phyloP scores from a whole-genome alignment of 2,329 filamentous ascomycete species.

The Neophaeococcomyces aloes region DNA sequence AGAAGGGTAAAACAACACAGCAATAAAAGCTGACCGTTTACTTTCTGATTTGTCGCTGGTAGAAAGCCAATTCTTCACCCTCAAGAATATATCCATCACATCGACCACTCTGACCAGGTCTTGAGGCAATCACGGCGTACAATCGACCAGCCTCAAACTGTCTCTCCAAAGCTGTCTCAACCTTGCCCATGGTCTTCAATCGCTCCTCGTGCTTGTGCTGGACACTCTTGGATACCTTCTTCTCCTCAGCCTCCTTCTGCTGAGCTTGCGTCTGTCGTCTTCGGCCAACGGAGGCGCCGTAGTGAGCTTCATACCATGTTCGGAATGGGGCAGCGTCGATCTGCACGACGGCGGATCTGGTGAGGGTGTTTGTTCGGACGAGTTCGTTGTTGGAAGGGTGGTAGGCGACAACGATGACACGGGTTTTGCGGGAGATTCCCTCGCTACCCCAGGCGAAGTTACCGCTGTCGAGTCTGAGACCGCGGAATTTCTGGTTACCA shows the following conservation, averaged over 20 bases:
- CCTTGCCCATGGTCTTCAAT: conserved; percentile 76
- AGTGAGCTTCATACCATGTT: conserved; percentile 99
- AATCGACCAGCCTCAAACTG: conserved; percentile 99
- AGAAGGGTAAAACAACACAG: conserved; percentile 1
- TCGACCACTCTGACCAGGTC: conserved; percentile 94
- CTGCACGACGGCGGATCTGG: conserved; percentile 97
- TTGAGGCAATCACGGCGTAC: conserved; percentile 82
- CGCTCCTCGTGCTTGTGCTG: conserved; percentile 94
- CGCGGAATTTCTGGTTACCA: conserved; percentile 99
- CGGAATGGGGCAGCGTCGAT: conserved; percentile 97
- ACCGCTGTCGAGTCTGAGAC: conserved; percentile 92
- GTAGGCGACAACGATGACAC: conserved; percentile 96
- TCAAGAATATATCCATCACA: conserved; percentile 96
- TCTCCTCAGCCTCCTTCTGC: conserved; percentile 44
- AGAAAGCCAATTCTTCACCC: conserved; percentile 99
- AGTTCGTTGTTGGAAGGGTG: conserved; percentile 99
- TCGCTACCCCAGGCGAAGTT: conserved; percentile 99
- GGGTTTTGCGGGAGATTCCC: conserved; percentile 96
- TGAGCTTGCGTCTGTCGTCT: conserved; percentile 71
- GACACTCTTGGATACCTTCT: conserved; percentile 90
- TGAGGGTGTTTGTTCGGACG: conserved; percentile 99
- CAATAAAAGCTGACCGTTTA: conserved; percentile 30
- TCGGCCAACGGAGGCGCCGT: conserved; percentile 80
- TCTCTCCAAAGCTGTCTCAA: conserved; percentile 84
- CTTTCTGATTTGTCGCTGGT: conserved; percentile 99